Evolutionary conservation across 2,329 filamentous ascomycete species (phyloP).

Genomic region (Metarhizium rileyi): DNA sequence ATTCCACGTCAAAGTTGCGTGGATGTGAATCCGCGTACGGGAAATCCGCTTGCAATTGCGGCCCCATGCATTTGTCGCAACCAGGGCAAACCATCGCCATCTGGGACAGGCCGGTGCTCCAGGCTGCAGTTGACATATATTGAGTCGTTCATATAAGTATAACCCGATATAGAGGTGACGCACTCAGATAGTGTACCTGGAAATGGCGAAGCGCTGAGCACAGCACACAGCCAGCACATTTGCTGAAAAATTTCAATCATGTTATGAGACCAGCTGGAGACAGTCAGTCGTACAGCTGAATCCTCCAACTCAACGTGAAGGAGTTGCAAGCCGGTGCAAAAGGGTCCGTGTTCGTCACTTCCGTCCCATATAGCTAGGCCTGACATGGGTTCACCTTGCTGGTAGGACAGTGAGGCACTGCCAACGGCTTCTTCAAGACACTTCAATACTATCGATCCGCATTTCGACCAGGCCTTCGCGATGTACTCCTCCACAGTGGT

Average conservation of each 20-base stretch:
- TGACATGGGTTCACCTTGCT: constrained; percentile 15
- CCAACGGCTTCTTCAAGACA: constrained; percentile 23
- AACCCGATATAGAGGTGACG: constrained; percentile 20
- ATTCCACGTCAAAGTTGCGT: constrained; percentile 1
- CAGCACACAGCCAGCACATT: constrained; percentile 28
- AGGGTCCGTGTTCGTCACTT: constrained; percentile 14
- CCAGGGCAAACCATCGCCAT: constrained; percentile 18
- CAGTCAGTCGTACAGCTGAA: constrained; percentile 20
- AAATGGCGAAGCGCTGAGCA: constrained; percentile 25
- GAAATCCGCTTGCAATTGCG: constrained; percentile 25
- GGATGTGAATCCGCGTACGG: constrained; percentile 11
- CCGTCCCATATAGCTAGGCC: constrained; percentile 29
- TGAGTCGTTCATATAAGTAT: constrained; percentile 22
- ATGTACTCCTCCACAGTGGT: constrained; percentile 25
- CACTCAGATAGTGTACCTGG: constrained; percentile 21
- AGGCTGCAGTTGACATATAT: constrained; percentile 25
- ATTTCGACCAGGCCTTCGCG: constrained; percentile 22
- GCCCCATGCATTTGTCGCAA: constrained; percentile 20
- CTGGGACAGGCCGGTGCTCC: constrained; percentile 20
- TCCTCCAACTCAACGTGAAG: constrained; percentile 26
- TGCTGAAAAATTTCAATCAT: constrained; percentile 27
- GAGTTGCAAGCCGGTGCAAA: constrained; percentile 22
- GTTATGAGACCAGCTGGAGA: constrained; percentile 24
- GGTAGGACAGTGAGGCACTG: constrained; percentile 16
- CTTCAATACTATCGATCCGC: constrained; percentile 18